Evolutionary conservation across 441 rosid genomes (phyloP), one percentile per base, ranked within the genome.

Genomic region (Croton setiger): DNA sequence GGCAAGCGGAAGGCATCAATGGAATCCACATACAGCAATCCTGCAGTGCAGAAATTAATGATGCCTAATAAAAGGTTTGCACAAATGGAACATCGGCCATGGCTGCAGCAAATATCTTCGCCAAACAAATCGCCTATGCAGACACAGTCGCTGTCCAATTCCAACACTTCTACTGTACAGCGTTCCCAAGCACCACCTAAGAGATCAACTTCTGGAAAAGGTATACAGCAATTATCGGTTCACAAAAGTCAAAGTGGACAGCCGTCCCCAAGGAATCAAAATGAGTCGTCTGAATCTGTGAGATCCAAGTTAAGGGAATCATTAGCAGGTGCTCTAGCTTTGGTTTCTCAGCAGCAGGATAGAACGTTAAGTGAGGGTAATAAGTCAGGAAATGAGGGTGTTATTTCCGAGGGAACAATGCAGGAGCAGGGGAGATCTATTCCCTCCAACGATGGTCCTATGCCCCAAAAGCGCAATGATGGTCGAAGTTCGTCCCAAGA

Each of bases 281-380:
- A 73, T 12, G 92, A 86, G 68, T 75, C 87, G 39, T 76, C 78
- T 73, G 95, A 81, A 66, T 83, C 93, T 60, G 93, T 95, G 69
- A 86, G 99, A 75, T 85, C 93, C 70, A 95, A 92, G 84, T 82
- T 95, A 86, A 88, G 91, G 82, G 97, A 90, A 56, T 88, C 96
- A 13, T 81, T 95, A 57, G 89, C 87, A 48, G 75, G 83, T 78
- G 99, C 97, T 5, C 64, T 95, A 79, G 86, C 91, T 71, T 76
- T 90, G 88, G 97, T 87, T 59, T 75, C 75, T 70, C 79, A 78
- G 57, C 70, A 68, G 70, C 71, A 79, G 66, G 82, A 76, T 49
- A 83, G 78, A 52, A 53, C 67, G 20, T 58, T 74, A 1, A 75
- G 63, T 45, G 79, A 36, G 45, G 83, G 51, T 57, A 88, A 80